A percentile compares a stretch with the other conserved stretches of the same genome.
Evolutionary conservation across 75 land plant genomes (phyloP).

Genomic region (Cryptomeria japonica): DNA sequence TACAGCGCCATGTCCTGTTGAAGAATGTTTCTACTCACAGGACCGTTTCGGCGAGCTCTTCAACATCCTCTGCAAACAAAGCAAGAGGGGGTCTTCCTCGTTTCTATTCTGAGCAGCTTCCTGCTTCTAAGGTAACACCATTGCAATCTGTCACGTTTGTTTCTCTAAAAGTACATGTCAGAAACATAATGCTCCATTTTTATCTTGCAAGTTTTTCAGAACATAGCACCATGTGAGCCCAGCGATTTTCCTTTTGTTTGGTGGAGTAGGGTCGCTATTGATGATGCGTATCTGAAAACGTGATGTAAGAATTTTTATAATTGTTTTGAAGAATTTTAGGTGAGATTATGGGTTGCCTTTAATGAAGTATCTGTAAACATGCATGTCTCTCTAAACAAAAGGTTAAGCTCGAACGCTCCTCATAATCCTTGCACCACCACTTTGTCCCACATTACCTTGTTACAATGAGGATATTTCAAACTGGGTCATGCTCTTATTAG

Average conservation of each 20-base stretch:
- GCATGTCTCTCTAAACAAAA: neutral
- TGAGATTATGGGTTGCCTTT: neutral
- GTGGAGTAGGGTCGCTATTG: no score
- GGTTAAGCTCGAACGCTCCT: neutral
- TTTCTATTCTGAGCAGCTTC: slow-evolving; percentile 68
- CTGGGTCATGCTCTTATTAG: neutral
- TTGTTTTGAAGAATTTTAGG: neutral
- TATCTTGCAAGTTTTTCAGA: neutral
- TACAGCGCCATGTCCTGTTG: neutral
- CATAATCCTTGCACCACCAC: neutral
- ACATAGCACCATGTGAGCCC: no score
- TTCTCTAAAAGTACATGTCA: neutral
- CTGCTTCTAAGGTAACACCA: slow-evolving; percentile 52
- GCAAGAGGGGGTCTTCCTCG: slow-evolving; percentile 87
- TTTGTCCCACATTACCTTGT: neutral
- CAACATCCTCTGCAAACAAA: slow-evolving; percentile 40
- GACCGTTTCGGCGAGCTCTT: neutral
- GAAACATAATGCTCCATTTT: neutral
- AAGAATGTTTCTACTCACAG: neutral
- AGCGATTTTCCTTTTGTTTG: no score
- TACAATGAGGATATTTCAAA: neutral
- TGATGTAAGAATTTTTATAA: neutral
- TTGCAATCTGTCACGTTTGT: neutral
- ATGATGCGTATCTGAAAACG: no score
- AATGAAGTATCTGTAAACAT: neutral